phyloP scores from a whole-genome alignment of 2,329 filamentous ascomycete genomes.

The Dothidotthia symphoricarpi region DNA sequence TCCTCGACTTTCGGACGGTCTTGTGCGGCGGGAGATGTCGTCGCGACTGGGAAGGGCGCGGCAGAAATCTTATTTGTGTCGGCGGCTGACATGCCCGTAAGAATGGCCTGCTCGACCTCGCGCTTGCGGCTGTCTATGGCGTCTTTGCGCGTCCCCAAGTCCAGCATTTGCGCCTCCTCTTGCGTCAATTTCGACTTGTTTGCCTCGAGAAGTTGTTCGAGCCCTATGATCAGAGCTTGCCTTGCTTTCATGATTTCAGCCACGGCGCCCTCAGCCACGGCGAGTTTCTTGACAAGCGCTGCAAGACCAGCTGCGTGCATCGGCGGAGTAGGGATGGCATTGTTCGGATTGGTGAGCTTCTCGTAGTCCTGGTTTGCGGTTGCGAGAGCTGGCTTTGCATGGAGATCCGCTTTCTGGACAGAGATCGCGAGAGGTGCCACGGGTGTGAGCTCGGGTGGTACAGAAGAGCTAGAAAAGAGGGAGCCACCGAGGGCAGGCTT shows the following conservation, averaged over 20 bases:
- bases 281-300: slow-evolving; percentile 83
- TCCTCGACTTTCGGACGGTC: slow-evolving; percentile 80
- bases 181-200: slow-evolving; percentile 67
- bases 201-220: slow-evolving; percentile 77
- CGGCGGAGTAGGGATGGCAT: slow-evolving; percentile 72
- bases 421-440: slow-evolving; percentile 73
- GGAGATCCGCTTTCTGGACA: slow-evolving; percentile 68
- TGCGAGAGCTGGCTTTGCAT: slow-evolving; percentile 64
- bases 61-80: slow-evolving; percentile 51
- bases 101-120: slow-evolving; percentile 87
- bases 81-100: slow-evolving; percentile 72
- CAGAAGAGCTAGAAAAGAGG: slow-evolving; percentile 62
- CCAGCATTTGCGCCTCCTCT: slow-evolving; percentile 66
- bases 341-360: slow-evolving; percentile 72
- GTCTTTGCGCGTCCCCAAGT: slow-evolving; percentile 64
- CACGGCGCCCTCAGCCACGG: slow-evolving; percentile 83
- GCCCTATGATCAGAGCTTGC: slow-evolving; percentile 69
- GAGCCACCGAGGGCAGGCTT: slow-evolving; percentile 64
- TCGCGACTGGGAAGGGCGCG: slow-evolving; percentile 31
- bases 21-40: slow-evolving; percentile 38
- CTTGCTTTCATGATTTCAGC: slow-evolving; percentile 87
- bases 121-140: slow-evolving; percentile 80
- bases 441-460: slow-evolving; percentile 74
- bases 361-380: slow-evolving; percentile 79
- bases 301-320: slow-evolving; percentile 89